Evolutionary conservation across 2,329 filamentous ascomycete genomes (phyloP), one percentile per base, ranked within the genome.

Genomic region (Aspergillus phoenicis): DNA sequence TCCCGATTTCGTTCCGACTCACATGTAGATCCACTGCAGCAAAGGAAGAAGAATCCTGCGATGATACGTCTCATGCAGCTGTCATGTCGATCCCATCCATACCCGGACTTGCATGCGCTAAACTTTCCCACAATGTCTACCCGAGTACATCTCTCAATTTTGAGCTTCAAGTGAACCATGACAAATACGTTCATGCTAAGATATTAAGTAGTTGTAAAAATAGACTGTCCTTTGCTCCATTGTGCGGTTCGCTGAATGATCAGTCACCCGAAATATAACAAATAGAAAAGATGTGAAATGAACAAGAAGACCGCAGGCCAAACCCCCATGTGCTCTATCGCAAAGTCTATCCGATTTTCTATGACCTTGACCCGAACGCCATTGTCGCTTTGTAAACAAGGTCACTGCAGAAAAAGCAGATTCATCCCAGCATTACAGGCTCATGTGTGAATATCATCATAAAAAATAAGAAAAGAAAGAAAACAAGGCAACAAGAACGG

Each of bases 331-430:
- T 15, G 41, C 47, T 33, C 22, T 8, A 45, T 47, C 41, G n/a
- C 11, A 56, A 47, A 47, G 30, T 56, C 53, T 56, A 56, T 47
- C 53, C 53, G 53, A 24, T 56, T 47, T 15, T 56, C 53, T 56
- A 55, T 55, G 43, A 56, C 53, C 53, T 56, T 20, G 39, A 56
- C 41, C 53, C 53, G 33, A 56, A 56, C 53, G 41, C 53, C 53
- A 15, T 47, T 41, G 39, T 56, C 53, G 26, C 53, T 56, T 17
- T 47, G 39, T 47, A 47, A 56, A 56, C 26, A 45, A 47, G 28
- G 53, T 20, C 53, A 45, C 53, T 43, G 43, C 24, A 45, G 43
- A 47, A 45, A 45, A 33, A 47, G 30, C 52, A 55, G 39, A 36
- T 52, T 26, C 39, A 41, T 59, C 57, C 57, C 49, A 47, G 39